Base-by-base conservation (phyloP, 805 yeast genomes). In the Barnettozyma vustinii region DNA sequence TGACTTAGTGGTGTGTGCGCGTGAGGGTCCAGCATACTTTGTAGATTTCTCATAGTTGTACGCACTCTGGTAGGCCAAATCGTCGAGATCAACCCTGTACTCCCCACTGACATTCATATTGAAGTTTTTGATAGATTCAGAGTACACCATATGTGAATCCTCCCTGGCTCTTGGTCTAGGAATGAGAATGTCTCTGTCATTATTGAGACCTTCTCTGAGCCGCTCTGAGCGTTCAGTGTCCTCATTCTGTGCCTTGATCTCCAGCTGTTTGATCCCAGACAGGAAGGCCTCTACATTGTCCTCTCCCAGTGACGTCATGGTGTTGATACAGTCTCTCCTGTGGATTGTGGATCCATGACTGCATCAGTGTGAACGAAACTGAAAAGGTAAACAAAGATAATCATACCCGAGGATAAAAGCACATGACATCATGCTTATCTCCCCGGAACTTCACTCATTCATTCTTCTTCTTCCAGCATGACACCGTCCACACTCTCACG, bases 21-120 rank as follows among this genome's bases (percentile, higher is more conserved):
- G 37, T 9, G 15, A 35, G 18, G 16, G 20, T 19, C 37, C 30
- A 21, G 41, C 43, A n/a, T 44, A 33, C 37, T 40, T 52, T 21
- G 46, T 40, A 3, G 71, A 90, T 30, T 69, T 65, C 9, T 70
- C 69, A 8, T 64, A 59, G 54, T 80, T 82, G 67, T 92, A 86
- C 4, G 83, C 76, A 45, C 71, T 64, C 64, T 85, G 91, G 48
- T 72, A 74, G 69, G 82, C 75, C 56, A 84, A 71, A 6, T 70
- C 67, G 52, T 66, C 68, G 48, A 73, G 63, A 27, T 56, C 48
- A 9, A 59, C 47, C 62, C 82, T 79, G 43, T 74, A 76, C 9
- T 71, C 70, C 23, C 57, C 56, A 4, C 83, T 72, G 18, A 78
- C 75, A 35, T 64, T 58, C 46, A 49, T 36, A 21, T 56, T 56